These are phyloP conservation scores for Fistulina hepatica DNA, from an alignment of 1,284 basidiomycete species.

Conservation along the genomic window DNA sequence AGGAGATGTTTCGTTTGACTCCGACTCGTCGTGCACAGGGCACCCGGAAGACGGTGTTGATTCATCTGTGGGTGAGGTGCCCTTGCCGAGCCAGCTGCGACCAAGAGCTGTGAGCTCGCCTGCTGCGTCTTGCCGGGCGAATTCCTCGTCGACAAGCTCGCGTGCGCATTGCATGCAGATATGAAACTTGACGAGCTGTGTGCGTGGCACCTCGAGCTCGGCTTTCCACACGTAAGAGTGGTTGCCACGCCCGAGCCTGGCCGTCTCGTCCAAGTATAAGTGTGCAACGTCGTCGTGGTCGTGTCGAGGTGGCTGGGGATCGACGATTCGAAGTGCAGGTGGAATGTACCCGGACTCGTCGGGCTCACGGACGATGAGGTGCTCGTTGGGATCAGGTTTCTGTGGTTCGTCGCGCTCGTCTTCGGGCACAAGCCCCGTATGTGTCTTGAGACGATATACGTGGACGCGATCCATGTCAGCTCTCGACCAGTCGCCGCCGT, in stretches of 20 bases:
- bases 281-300: constrained; percentile 24
- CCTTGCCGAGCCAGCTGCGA: not conserved
- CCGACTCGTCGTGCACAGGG: no score
- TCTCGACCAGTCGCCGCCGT: constrained; percentile 12
- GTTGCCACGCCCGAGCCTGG: constrained; percentile 25
- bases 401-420: constrained; percentile 6
- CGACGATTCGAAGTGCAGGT: not conserved
- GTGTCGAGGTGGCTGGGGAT: constrained; percentile 1
- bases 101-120: not conserved
- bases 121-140: not conserved
- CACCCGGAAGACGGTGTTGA: not conserved
- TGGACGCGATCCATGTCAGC: constrained; percentile 11
- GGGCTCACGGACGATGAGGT: not conserved
- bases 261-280: constrained; percentile 27
- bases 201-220: not conserved
- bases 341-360: constrained; percentile 14
- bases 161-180: not conserved
- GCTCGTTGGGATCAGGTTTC: constrained; percentile 3
- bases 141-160: not conserved
- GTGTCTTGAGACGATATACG: constrained; percentile 13
- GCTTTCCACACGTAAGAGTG: constrained; percentile 22
- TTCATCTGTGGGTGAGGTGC: not conserved
- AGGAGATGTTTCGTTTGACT: no score
- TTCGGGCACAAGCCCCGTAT: constrained; percentile 4
- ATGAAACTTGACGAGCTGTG: not conserved